Evolutionary conservation across 2,329 filamentous ascomycete species (phyloP), one percentile per base, ranked within the genome.

Genomic region (Sordariomycetes sp.): DNA sequence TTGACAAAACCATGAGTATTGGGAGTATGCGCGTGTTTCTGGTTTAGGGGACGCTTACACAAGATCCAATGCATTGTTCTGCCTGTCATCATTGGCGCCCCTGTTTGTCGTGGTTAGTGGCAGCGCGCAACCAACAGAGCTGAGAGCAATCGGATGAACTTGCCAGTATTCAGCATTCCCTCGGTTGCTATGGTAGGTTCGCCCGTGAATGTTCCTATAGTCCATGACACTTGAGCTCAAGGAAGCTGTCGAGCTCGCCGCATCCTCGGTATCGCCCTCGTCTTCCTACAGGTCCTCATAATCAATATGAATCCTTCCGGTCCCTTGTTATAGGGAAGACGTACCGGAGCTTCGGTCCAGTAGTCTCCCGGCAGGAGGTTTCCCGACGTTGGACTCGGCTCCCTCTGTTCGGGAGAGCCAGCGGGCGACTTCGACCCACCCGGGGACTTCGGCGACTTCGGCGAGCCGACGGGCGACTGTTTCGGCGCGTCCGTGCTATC

Each of bases 181-280:
- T 3, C 67, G 66, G 53, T 62, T 63, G 55, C 14, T n/a, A 18
- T 70, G 69, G 32, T 65, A 70, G 1, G 67, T 69, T 18, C 69
- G 62, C 1, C 69, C 69, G 8, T 69, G 60, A 28, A 70, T 61
- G 3, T 62, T 67, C 10, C 69, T 64, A 58, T 71, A 70, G 1
- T 65, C 55, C 1, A 69, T 62, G 32, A 70, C 69, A 28, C 62
- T 65, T 12, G 68, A 68, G 0, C 62, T 64, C 18, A 70, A 59
- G 1, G 69, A 71, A 3, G 67, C 66, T 10, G 68, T 70, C 4
- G 65, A 64, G 18, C 40, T 34, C 1, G 52, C 40, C 5, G 16
- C 18, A 46, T 18, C 18, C 3, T n/a, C 28, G 28, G 8, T 8
- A 32, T 32, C 28, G n/a, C n/a, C n/a, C n/a, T n/a, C n/a, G n/a